These are phyloP conservation scores for Aotearoamyces nothofagi DNA, from an alignment of 2,329 filamentous ascomycete genomes.

Conservation along the genomic window DNA sequence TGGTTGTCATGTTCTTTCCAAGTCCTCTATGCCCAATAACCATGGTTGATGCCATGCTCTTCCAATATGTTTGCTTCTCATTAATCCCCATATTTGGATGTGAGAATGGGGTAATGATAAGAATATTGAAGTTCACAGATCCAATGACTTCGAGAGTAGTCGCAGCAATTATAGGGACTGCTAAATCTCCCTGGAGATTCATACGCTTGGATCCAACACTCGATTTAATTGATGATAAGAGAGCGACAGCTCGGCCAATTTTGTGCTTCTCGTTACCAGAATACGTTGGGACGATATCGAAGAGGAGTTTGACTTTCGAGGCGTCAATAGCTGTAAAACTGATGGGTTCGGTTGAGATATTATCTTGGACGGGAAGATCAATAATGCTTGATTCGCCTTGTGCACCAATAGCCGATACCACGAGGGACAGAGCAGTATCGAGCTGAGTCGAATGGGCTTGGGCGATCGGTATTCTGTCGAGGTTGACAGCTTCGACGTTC, in stretches of 20 bases:
- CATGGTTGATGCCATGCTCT: conserved; percentile 79
- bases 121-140: conserved; percentile 90
- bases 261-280: conserved; percentile 78
- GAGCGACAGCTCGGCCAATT: conserved; percentile 75
- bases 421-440: conserved; percentile 83
- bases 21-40: conserved; percentile 58
- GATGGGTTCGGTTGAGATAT: conserved; percentile 85
- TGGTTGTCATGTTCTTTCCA: conserved; percentile 76
- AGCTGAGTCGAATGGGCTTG: conserved; percentile 87
- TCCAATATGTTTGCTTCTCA: conserved; percentile 91
- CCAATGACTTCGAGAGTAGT: conserved; percentile 82
- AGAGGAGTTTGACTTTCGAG: conserved; percentile 72
- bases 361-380: conserved; percentile 86
- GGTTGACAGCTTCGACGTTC: conserved; percentile 60
- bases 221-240: conserved; percentile 75
- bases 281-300: conserved; percentile 93
- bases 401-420: conserved; percentile 75
- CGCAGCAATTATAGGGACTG: conserved; percentile 76
- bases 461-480: conserved; percentile 76
- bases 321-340: conserved; percentile 71
- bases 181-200: conserved; percentile 81
- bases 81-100: conserved; percentile 91
- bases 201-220: conserved; percentile 75
- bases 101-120: conserved; percentile 85
- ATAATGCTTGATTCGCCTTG: conserved; percentile 77